These are phyloP conservation scores for Didymosphaeria variabile DNA, from an alignment of 2,329 filamentous ascomycete genomes.

Conservation along the genomic window DNA sequence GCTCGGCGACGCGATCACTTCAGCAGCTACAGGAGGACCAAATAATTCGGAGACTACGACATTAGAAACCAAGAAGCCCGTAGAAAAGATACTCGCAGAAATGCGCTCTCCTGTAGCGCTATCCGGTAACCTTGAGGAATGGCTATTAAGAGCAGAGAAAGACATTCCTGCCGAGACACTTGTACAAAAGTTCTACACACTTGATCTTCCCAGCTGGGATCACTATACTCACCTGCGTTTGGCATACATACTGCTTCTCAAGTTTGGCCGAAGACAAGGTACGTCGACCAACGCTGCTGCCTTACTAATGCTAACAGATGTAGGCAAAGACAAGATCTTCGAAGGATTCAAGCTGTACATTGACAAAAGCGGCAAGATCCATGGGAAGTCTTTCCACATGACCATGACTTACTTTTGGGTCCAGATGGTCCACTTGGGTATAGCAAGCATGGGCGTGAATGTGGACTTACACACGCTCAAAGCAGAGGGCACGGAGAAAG, in stretches of 20 bases:
- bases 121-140: not conserved
- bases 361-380: not conserved
- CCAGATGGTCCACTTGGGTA: not conserved
- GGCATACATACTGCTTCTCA: not conserved
- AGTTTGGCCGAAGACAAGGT: not conserved
- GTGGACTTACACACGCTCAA: not conserved
- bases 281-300: not conserved
- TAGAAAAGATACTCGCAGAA: not conserved
- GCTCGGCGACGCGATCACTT: not conserved
- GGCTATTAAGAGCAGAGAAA: not conserved
- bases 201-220: not conserved
- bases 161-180: not conserved
- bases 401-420: not conserved
- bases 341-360: not conserved
- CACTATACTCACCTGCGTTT: constrained; percentile 1
- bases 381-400: not conserved
- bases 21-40: not conserved
- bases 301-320: not conserved
- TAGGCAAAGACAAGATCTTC: not conserved
- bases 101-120: not conserved
- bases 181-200: not conserved
- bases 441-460: not conserved
- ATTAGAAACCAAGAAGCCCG: not conserved
- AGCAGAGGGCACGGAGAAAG: not conserved
- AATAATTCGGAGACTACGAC: not conserved